Conservation (phyloP, 345 rosid genomes). For the Citrus trifoliata region DNA sequence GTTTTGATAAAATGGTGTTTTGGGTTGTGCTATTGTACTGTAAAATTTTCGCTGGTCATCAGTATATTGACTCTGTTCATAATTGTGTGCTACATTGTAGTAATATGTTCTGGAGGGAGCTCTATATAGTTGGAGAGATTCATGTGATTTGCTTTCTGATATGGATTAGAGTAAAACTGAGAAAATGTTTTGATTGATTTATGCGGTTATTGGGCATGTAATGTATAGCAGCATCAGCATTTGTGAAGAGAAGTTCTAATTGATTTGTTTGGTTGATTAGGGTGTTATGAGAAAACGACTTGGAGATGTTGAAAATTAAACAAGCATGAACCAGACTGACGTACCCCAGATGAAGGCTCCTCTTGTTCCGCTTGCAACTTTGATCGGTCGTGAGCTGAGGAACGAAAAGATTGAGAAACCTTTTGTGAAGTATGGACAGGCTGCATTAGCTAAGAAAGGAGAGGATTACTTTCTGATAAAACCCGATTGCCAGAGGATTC, state of each 20-base stretch:
- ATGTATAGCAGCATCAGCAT: no score
- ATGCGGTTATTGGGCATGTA: neutral
- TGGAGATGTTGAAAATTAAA: constrained; percentile 50
- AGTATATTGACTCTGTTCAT: neutral
- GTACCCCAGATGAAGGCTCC: constrained; percentile 61
- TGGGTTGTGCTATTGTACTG: neutral
- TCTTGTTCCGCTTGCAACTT: constrained; percentile 85
- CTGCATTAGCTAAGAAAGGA: constrained; percentile 96
- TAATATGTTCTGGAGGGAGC: neutral
- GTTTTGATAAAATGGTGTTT: neutral
- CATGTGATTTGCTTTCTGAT: neutral
- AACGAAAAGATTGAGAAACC: constrained; percentile 83
- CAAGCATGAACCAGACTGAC: constrained; percentile 70
- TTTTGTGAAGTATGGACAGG: constrained; percentile 87
- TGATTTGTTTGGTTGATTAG: constrained; percentile 6
- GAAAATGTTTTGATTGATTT: neutral
- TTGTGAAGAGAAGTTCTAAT: neutral
- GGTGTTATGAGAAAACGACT: constrained; percentile 3
- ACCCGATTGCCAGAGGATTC: constrained; percentile 73
- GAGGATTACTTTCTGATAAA: constrained; percentile 92
- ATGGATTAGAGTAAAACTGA: neutral
- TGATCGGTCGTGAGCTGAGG: constrained; percentile 93
- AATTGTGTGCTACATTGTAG: constrained; percentile 1
- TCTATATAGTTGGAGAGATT: neutral
- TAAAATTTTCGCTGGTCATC: neutral